Evolutionary conservation across 2,329 filamentous ascomycete species (phyloP).

Genomic region (Chaetothyriales sp.): DNA sequence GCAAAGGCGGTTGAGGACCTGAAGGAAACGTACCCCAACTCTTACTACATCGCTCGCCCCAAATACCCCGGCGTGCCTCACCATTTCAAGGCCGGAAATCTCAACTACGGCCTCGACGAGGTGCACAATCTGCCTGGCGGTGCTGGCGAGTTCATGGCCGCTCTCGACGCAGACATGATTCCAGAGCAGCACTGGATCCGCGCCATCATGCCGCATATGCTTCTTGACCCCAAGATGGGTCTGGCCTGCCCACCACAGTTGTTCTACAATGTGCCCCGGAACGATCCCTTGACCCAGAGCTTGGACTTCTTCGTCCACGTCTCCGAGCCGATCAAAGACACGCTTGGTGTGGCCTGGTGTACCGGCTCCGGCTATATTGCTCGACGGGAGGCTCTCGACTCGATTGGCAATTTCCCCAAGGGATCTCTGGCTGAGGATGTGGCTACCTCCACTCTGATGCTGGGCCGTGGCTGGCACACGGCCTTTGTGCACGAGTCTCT

Average conservation of each 20-base stretch:
- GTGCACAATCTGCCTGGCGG: constrained; percentile 38
- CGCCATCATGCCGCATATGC: constrained; percentile 18
- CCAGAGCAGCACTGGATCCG: constrained; percentile 21
- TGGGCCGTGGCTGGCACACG: constrained; percentile 20
- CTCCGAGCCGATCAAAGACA: constrained; percentile 20
- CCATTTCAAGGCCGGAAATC: constrained; percentile 20
- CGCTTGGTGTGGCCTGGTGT: constrained; percentile 20
- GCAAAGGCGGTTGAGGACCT: constrained; percentile 24
- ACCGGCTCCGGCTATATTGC: constrained; percentile 21
- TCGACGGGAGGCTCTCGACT: constrained; percentile 18
- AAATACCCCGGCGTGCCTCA: constrained; percentile 23
- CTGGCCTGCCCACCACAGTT: constrained; percentile 25
- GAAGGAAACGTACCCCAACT: constrained; percentile 23
- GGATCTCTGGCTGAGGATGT: constrained; percentile 22
- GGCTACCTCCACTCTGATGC: constrained; percentile 18
- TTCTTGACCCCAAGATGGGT: constrained; percentile 17
- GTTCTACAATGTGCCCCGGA: constrained; percentile 20
- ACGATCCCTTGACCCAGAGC: constrained; percentile 21
- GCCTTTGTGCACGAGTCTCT: constrained; percentile 19
- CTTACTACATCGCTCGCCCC: constrained; percentile 29
- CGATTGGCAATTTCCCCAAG: constrained; percentile 21
- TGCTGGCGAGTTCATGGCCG: constrained; percentile 36
- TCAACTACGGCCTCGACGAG: constrained; percentile 42
- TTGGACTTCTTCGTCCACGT: constrained; percentile 19
- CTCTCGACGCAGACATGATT: constrained; percentile 23